Evolutionary conservation across 108 stramenopile species (phyloP), one percentile per base, ranked within the genome.

Genomic region (Poteriospumella lacustris): DNA sequence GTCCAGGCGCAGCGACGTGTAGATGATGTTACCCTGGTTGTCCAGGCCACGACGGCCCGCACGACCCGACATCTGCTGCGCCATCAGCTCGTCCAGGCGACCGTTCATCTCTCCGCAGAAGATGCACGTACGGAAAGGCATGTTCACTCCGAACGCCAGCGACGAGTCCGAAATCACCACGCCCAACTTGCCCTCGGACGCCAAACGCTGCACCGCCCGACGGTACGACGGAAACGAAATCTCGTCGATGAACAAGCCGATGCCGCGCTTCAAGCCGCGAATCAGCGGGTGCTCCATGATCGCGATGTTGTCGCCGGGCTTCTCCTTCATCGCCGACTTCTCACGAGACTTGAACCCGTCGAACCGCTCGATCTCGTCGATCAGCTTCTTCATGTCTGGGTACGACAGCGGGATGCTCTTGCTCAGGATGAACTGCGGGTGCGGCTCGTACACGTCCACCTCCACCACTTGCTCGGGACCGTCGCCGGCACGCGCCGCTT

Each of bases 11-110:
- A 97, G 95, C 76, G 94, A 94, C 68, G 95, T 88, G 87, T 97
- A 99, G 68, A 99, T 83, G 33, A 99, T 87, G 81, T 97, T 96
- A 56, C 97, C 97, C 87, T 99, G 96, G n/a, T 93, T 94, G 83
- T 99, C 97, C 89, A 99, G 92, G 73, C 97, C 97, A 80, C 97
- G 91, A 42, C 97, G 94, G 40, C 97, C 97, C 67, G 97, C 96
- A 59, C 97, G 93, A 67, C 97, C 97, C 77, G 94, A 92, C 97
- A 99, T 99, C 89, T 99, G 97, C 83, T 97, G 95, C 31, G 96
- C 96, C 85, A 99, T 94, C 36, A 96, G 82, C 40, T 94, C 92
- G 28, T 93, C 95, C 47, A 97, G 83, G 36, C 83, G 84, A 36
- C 91, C 91, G 52, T 92, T 92, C 92, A 93, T 93, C 79, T 95